Conservation (phyloP, 805 yeast species). For the Candida krabiensis region DNA sequence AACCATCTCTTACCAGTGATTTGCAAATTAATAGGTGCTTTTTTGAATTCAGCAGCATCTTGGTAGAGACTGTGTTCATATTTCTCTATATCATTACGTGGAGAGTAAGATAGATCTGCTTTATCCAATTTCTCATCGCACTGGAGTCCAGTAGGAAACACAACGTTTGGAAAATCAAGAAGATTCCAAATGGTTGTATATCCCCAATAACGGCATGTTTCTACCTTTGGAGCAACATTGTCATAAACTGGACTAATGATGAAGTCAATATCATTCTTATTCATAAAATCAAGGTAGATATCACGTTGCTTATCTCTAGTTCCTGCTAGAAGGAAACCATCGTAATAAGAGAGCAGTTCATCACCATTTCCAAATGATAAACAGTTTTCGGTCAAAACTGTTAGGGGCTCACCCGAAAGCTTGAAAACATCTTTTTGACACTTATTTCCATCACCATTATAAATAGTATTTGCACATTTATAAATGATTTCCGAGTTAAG, state of each 20-base stretch:
- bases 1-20: constrained; percentile 50
- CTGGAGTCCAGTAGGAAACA: constrained; percentile 56
- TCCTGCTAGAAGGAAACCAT: constrained; percentile 46
- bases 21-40: constrained; percentile 52
- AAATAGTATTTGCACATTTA: constrained; percentile 53
- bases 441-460: constrained; percentile 62
- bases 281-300: constrained; percentile 49
- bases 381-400: constrained; percentile 52
- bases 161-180: constrained; percentile 62
- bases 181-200: constrained; percentile 71
- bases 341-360: constrained; percentile 41
- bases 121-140: constrained; percentile 38
- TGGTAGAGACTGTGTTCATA: constrained; percentile 34
- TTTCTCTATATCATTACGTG: constrained; percentile 27
- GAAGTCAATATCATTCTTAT: constrained; percentile 53
- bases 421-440: constrained; percentile 45
- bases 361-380: constrained; percentile 58
- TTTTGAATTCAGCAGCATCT: constrained; percentile 37
- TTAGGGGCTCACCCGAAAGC: constrained; percentile 68
- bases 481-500: constrained; percentile 52
- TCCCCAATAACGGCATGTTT: constrained; percentile 65
- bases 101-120: constrained; percentile 15
- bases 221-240: constrained; percentile 66
- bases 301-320: constrained; percentile 54
- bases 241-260: constrained; percentile 62